Conservation (phyloP, 2,329 filamentous ascomycete species). For the Helotiales sp. region DNA sequence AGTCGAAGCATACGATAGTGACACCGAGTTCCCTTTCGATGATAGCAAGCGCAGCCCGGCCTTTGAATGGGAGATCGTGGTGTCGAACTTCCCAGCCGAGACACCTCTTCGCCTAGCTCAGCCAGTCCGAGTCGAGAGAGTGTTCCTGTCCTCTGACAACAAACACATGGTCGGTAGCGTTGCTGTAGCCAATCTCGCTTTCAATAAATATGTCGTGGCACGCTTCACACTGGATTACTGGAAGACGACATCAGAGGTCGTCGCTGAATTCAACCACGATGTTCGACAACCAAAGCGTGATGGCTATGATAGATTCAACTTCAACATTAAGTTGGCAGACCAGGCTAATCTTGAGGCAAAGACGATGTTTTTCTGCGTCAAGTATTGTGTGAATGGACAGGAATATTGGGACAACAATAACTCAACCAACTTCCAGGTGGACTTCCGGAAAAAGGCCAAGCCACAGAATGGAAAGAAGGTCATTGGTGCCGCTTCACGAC, state of each 20-base stretch:
- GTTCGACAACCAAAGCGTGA: conserved; percentile 66
- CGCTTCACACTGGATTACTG: conserved; percentile 97
- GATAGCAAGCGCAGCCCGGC: conserved; percentile 51
- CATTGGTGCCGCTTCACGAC: conserved; percentile 49
- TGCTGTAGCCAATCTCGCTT: conserved; percentile 84
- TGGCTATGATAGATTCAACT: conserved; percentile 85
- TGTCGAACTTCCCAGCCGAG: conserved; percentile 79
- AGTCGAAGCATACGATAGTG: conserved; percentile 82
- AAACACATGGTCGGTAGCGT: conserved; percentile 82
- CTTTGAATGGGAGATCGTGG: conserved; percentile 84
- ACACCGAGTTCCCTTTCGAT: conserved; percentile 84
- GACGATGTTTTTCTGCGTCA: conserved; percentile 88
- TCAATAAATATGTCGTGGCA: conserved; percentile 85
- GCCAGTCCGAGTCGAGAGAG: conserved; percentile 78
- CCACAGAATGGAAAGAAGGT: conserved; percentile 58
- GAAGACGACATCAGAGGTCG: conserved; percentile 96
- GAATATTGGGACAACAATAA: conserved; percentile 97
- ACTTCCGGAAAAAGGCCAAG: conserved; percentile 80
- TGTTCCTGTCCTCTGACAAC: conserved; percentile 86
- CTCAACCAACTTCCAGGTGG: conserved; percentile 85
- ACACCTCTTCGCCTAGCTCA: conserved; percentile 59
- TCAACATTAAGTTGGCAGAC: conserved; percentile 90
- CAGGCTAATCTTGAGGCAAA: conserved; percentile 89
- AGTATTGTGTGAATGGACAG: conserved; percentile 79
- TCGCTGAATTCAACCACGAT: conserved; percentile 83